Evolutionary conservation across 306 rosid genomes (phyloP), one percentile per base, ranked within the genome.

Genomic region (Comarum palustre): DNA sequence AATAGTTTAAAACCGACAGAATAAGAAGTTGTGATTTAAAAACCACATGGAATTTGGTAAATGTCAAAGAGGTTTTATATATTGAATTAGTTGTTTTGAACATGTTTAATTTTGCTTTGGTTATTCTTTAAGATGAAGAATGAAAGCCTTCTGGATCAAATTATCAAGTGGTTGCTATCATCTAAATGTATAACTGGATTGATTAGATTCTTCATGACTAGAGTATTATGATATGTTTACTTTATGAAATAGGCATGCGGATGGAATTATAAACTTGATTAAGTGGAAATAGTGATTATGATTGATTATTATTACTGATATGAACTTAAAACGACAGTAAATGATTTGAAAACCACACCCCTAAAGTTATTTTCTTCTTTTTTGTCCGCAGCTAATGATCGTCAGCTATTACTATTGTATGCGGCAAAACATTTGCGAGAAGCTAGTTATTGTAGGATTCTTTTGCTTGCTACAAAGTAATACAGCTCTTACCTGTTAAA

Each of bases 31-130:
- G 65, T 59, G 65, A 59, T 13, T 59, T 27, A 59, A 32, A 32
- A 34, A 32, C 5, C 67, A 61, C 45, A 61, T 61, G 66, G 66
- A 34, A 61, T 61, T 34, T 34, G 66, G 42, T 61, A n/a, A 32
- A 61, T 61, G 66, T 61, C 66, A 61, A 61, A 31, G 39, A 6
- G 10, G 17, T 24, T 55, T 22, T 55, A 22, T 55, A 22, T 54
- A 10, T 19, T 52, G 24, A 32, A 51, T 58, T 27, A 27, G 38
- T 27, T 58, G 19, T 58, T 13, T 58, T 17, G 10, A 58, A 57
- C 25, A 25, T 25, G 5, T 57, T 1, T 16, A 2, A 24, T 24
- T 52, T 52, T 52, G 19, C 19, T 4, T 57, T 12, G 34, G 58
- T 51, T 20, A 51, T 51, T 51, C 1, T n/a, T 51, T n/a, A 2